Base-by-base conservation (phyloP, 495 filamentous ascomycete species). In the Annulohypoxylon moriforme region DNA sequence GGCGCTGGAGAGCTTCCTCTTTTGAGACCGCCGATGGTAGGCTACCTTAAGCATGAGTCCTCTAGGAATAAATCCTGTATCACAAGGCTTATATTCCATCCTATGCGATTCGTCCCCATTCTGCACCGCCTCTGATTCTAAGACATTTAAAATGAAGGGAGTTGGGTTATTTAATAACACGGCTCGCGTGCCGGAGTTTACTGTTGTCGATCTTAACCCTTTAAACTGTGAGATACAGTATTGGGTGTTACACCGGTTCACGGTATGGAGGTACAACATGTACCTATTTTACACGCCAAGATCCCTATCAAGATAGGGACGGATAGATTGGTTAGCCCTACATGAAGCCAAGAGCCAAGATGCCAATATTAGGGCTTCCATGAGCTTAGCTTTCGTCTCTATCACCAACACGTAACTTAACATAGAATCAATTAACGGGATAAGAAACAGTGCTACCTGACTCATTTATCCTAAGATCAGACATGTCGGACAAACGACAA, bases 1-100 rank as follows among this genome's bases (percentile, higher is more conserved):
- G n/a, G 16, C 25, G 25, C 38, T 33, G 22, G 8, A 65, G 36
- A 64, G 22, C 67, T 69, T 69, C 67, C 67, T 59, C 22, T 69
- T 69, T 60, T 10, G 67, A 59, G 67, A 59, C 67, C 52, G 40
- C 36, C 33, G 27, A 24, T 34, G 53, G 22, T 38, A 60, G 20
- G 16, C 38, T 40, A 25, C 20, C 18, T 60, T 31, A 10, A 46
- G n/a, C n/a, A 49, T 49, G 20, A 50, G 27, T 7, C 27, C 44
- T 55, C 33, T 20, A 64, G 60, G 52, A 57, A 47, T 11, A 40
- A 57, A 47, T 65, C 52, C 52, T 65, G 14, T 18, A 49, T 22
- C 18, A 27, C 31, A 18, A 38, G 24, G 18, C 25, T 29, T 53
- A n/a, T 44, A 20, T 53, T 36, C 22, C 22, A 53, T 53, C 42